phyloP scores from a whole-genome alignment of 352 stramenopile species.

The Phytophthora sp. region DNA sequence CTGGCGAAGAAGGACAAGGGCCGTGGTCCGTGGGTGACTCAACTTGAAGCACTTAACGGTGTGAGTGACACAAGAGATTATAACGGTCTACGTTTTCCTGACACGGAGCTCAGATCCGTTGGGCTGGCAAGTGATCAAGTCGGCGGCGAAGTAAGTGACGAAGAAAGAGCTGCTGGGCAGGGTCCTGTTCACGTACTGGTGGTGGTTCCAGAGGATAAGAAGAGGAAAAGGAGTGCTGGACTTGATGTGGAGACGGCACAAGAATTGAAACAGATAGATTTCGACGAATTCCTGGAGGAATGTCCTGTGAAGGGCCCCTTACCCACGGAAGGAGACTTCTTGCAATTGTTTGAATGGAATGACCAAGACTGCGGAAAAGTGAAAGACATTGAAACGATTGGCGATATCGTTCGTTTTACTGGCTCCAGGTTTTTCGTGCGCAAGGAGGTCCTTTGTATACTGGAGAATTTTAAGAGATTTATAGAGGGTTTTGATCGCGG shows the following conservation, averaged over 20 bases:
- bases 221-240: too few relatives aligned
- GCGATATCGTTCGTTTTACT: conserved; percentile 14
- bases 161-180: conserved; percentile 1
- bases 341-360: neutral
- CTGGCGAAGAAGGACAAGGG: conserved; percentile 1
- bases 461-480: conserved; percentile 1
- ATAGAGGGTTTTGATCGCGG: neutral
- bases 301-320: too few relatives aligned
- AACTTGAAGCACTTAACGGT: neutral
- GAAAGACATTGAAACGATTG: conserved; percentile 9
- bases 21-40: conserved; percentile 2
- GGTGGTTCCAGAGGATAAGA: too few relatives aligned
- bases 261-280: too few relatives aligned
- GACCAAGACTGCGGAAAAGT: neutral
- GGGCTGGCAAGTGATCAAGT: conserved; percentile 8
- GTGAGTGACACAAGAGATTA: neutral
- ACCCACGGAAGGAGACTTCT: neutral
- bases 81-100: neutral
- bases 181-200: too few relatives aligned
- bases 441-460: conserved; percentile 8
- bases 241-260: too few relatives aligned
- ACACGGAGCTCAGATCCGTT: neutral
- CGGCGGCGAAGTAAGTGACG: conserved; percentile 11
- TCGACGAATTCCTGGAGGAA: too few relatives aligned
- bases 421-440: conserved; percentile 12